Evolutionary conservation across 1,139 yeast species (phyloP).

Genomic region (Diutina rugosa): DNA sequence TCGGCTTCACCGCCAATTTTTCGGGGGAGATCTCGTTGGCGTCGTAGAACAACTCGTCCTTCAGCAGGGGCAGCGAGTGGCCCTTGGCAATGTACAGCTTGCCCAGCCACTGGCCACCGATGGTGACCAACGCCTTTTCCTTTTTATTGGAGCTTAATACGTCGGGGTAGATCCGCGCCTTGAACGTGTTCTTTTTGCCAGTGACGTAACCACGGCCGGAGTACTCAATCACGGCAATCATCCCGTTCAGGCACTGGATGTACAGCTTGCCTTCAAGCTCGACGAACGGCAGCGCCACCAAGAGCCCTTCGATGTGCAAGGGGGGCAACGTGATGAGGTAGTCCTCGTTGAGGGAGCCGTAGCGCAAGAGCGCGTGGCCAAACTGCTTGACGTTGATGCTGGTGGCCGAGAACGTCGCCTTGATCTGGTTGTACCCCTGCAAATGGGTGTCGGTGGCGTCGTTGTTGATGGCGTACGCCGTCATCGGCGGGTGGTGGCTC

Average conservation of each 20-base stretch:
- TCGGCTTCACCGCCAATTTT: constrained; percentile 59
- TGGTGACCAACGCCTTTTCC: constrained; percentile 60
- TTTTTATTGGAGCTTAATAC: constrained; percentile 33
- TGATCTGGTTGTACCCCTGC: constrained; percentile 84
- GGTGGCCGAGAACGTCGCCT: constrained; percentile 71
- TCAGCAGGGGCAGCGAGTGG: constrained; percentile 18
- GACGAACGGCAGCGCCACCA: constrained; percentile 82
- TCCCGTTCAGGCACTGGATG: constrained; percentile 75
- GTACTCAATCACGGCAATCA: constrained; percentile 60
- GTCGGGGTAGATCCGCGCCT: constrained; percentile 63
- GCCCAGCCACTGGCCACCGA: constrained; percentile 90
- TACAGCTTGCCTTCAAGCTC: constrained; percentile 78
- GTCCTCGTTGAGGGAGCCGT: constrained; percentile 47
- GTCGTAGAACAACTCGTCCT: constrained; percentile 54
- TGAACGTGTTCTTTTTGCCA: constrained; percentile 90
- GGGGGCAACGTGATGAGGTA: constrained; percentile 86
- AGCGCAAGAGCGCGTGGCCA: constrained; percentile 75
- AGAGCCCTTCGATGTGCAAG: constrained; percentile 86
- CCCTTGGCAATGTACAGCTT: constrained; percentile 41
- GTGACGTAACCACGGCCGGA: constrained; percentile 90
- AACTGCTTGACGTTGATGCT: constrained; percentile 76
- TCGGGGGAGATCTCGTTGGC: constrained; percentile 41
- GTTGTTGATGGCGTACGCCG: constrained; percentile 73
- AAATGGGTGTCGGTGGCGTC: constrained; percentile 53
- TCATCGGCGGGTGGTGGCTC: constrained; percentile 90